phyloP scores from a whole-genome alignment of 2,329 filamentous ascomycete genomes.

The Exophiala sp. region DNA sequence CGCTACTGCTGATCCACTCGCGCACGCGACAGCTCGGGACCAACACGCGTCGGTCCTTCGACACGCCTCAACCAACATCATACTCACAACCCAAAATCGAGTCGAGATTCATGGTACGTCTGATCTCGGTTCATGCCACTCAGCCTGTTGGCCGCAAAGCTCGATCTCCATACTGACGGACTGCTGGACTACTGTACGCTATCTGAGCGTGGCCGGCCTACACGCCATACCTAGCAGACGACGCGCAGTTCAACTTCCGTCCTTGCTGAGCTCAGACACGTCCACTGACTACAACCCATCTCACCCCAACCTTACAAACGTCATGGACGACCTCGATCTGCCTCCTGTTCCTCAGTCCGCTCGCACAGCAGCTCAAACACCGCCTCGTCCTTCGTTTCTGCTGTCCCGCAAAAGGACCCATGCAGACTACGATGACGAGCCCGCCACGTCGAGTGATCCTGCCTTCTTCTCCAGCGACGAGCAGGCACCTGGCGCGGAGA shows the following conservation, averaged over 20 bases:
- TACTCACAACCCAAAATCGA: not conserved
- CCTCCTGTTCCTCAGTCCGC: conserved; percentile 7
- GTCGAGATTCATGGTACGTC: too few relatives aligned
- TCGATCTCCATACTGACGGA: too few relatives aligned
- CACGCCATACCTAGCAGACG: too few relatives aligned
- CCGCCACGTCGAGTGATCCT: conserved; percentile 34
- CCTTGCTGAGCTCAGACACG: not conserved
- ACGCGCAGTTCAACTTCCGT: too few relatives aligned
- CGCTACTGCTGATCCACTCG: not conserved
- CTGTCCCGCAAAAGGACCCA: conserved; percentile 34
- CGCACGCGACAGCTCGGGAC: not conserved
- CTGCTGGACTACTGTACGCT: too few relatives aligned
- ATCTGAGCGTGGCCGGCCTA: too few relatives aligned
- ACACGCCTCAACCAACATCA: not conserved
- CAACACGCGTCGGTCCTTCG: not conserved
- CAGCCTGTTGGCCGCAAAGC: too few relatives aligned
- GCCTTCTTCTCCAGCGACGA: conserved; percentile 46
- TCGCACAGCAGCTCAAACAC: not conserved
- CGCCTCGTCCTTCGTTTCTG: conserved; percentile 13
- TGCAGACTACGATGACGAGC: conserved; percentile 28
- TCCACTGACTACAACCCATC: too few relatives aligned
- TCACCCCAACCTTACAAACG: too few relatives aligned
- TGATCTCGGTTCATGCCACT: too few relatives aligned
- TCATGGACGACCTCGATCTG: conserved; percentile 22
- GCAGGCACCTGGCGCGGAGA: conserved; percentile 41